phyloP scores from a whole-genome alignment of 2,329 filamentous ascomycete species.

The Arthrobotrys megalospora region DNA sequence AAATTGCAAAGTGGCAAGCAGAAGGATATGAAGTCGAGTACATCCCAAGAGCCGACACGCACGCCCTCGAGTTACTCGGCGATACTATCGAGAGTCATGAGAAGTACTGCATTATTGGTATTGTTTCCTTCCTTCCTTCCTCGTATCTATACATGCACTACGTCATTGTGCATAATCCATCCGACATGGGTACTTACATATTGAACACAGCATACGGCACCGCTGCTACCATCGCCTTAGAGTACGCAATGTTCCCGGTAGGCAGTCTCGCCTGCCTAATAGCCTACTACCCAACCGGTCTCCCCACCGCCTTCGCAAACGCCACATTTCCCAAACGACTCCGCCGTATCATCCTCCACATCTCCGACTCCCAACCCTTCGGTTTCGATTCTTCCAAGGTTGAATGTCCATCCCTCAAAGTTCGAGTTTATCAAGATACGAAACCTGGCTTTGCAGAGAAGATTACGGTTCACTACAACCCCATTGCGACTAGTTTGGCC shows the following conservation, averaged over 20 bases:
- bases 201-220: slow-evolving; percentile 73
- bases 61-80: slow-evolving; percentile 71
- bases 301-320: slow-evolving; percentile 70
- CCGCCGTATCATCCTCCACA: slow-evolving; percentile 73
- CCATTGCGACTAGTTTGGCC: slow-evolving; percentile 76
- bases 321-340: slow-evolving; percentile 65
- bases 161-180: slow-evolving; percentile 23
- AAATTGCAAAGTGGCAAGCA: slow-evolving; percentile 72
- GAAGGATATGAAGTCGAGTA: slow-evolving; percentile 76
- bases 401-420: slow-evolving; percentile 67
- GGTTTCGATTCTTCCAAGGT: slow-evolving; percentile 64
- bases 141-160: not conserved
- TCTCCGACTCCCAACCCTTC: slow-evolving; percentile 70
- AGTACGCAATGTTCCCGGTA: slow-evolving; percentile 73
- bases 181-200: not conserved
- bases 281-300: slow-evolving; percentile 75
- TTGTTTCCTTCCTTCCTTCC: not conserved
- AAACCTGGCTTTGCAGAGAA: slow-evolving; percentile 80
- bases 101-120: slow-evolving; percentile 76
- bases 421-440: slow-evolving; percentile 73
- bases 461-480: slow-evolving; percentile 78
- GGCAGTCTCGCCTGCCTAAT: slow-evolving; percentile 74
- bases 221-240: slow-evolving; percentile 74
- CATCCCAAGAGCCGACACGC: slow-evolving; percentile 71
- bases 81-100: slow-evolving; percentile 74